phyloP scores from a whole-genome alignment of 2,329 filamentous ascomycete species.

The Phialocephala subalpina region DNA sequence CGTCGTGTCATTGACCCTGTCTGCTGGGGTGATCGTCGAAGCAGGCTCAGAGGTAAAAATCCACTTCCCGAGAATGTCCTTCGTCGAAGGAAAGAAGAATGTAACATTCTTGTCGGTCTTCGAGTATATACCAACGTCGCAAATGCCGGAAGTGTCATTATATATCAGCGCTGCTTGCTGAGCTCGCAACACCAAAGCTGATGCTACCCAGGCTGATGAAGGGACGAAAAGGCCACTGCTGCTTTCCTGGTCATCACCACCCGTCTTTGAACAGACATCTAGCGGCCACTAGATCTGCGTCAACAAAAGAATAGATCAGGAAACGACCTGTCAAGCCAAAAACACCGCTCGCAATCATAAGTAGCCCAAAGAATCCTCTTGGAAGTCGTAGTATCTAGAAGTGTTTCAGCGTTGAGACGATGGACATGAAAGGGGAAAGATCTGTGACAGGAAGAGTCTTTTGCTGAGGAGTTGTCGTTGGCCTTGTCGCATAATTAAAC shows the following conservation, averaged over 20 bases:
- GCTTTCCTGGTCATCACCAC: neutral
- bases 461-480: constrained; percentile 17
- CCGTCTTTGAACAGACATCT: constrained; percentile 1
- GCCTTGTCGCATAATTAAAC: constrained; percentile 21
- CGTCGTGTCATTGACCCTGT: neutral
- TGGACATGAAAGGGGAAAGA: constrained; percentile 22
- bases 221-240: neutral
- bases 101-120: constrained; percentile 3
- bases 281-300: neutral
- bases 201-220: neutral
- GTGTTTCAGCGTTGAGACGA: constrained; percentile 9
- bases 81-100: neutral
- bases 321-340: constrained; percentile 16
- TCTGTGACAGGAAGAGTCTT: constrained; percentile 18
- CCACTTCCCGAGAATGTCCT: constrained; percentile 4
- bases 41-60: neutral
- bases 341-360: constrained; percentile 22
- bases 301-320: constrained; percentile 21
- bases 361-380: constrained; percentile 21
- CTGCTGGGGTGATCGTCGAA: neutral
- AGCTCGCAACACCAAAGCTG: neutral
- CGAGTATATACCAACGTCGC: neutral
- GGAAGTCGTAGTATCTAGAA: constrained; percentile 17
- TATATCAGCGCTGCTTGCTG: neutral
- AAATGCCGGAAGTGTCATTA: neutral